Evolutionary conservation across 805 yeast species (phyloP).

Genomic region (Candida golubevii): DNA sequence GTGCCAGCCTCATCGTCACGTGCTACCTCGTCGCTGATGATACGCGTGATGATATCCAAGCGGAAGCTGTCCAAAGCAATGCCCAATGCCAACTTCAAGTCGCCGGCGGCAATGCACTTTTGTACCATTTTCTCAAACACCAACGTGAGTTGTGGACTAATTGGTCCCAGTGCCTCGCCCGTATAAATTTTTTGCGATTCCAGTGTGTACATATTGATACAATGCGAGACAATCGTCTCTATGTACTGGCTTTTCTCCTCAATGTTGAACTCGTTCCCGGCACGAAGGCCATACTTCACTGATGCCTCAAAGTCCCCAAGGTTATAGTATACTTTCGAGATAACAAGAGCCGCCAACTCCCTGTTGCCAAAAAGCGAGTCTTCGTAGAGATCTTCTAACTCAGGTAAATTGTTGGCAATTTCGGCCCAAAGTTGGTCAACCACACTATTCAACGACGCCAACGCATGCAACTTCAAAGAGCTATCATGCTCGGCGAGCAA

Average conservation of each 20-base stretch:
- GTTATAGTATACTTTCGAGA: constrained; percentile 86
- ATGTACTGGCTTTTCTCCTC: constrained; percentile 77
- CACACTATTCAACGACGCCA: constrained; percentile 70
- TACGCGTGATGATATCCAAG: constrained; percentile 67
- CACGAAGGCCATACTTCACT: constrained; percentile 80
- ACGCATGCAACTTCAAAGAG: constrained; percentile 75
- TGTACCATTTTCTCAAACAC: constrained; percentile 85
- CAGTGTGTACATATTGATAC: constrained; percentile 77
- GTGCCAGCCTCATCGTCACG: constrained; percentile 51
- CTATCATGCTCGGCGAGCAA: constrained; percentile 79
- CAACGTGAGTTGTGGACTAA: constrained; percentile 58
- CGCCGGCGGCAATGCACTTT: constrained; percentile 69
- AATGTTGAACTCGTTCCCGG: constrained; percentile 76
- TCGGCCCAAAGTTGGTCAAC: constrained; percentile 97
- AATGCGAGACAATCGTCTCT: constrained; percentile 90
- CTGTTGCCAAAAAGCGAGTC: constrained; percentile 74
- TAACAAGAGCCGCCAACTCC: constrained; percentile 82
- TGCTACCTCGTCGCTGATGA: constrained; percentile 41
- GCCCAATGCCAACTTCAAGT: constrained; percentile 79
- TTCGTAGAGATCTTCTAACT: constrained; percentile 88
- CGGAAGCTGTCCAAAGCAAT: constrained; percentile 86
- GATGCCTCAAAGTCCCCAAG: constrained; percentile 91
- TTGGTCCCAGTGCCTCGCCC: constrained; percentile 22
- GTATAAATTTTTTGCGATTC: constrained; percentile 47
- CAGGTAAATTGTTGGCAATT: constrained; percentile 83